These are phyloP conservation scores for Hyaloscypha finlandica DNA, from an alignment of 495 filamentous ascomycete genomes.

Conservation along the genomic window DNA sequence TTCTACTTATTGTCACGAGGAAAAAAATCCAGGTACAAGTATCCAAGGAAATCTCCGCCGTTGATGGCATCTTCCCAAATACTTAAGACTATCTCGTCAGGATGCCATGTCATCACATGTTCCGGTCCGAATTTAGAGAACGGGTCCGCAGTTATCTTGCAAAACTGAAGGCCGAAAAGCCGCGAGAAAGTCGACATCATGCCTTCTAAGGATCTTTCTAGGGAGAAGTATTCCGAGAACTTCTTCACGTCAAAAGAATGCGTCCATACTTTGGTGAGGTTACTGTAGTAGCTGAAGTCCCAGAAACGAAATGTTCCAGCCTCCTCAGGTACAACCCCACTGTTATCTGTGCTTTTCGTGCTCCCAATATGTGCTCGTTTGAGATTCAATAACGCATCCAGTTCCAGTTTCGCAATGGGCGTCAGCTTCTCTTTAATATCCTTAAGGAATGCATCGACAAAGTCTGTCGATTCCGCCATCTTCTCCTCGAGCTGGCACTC, in stretches of 20 bases:
- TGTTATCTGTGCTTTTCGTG: too few relatives aligned
- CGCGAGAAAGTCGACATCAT: conserved; percentile 2
- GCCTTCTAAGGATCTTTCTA: background rate
- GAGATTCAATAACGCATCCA: too few relatives aligned
- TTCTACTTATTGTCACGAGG: conserved; percentile 58
- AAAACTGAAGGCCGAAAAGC: conserved; percentile 1
- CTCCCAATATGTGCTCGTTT: too few relatives aligned
- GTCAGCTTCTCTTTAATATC: background rate
- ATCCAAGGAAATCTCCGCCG: conserved; percentile 60
- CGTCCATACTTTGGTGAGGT: background rate
- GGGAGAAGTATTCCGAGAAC: background rate
- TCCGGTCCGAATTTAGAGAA: background rate
- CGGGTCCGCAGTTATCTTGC: background rate
- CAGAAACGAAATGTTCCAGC: background rate
- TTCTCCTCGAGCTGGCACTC: background rate
- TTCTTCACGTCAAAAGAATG: background rate
- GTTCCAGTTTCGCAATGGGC: background rate
- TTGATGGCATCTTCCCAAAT: conserved; percentile 61
- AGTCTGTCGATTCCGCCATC: background rate
- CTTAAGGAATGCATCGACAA: background rate
- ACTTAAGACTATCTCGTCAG: conserved; percentile 67
- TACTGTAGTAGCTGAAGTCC: background rate
- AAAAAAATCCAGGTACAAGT: conserved; percentile 70
- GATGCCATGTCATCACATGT: conserved; percentile 57
- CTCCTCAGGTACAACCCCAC: background rate